Base-by-base conservation (phyloP, 2,329 filamentous ascomycete genomes). In the Thielaviopsis populi region DNA sequence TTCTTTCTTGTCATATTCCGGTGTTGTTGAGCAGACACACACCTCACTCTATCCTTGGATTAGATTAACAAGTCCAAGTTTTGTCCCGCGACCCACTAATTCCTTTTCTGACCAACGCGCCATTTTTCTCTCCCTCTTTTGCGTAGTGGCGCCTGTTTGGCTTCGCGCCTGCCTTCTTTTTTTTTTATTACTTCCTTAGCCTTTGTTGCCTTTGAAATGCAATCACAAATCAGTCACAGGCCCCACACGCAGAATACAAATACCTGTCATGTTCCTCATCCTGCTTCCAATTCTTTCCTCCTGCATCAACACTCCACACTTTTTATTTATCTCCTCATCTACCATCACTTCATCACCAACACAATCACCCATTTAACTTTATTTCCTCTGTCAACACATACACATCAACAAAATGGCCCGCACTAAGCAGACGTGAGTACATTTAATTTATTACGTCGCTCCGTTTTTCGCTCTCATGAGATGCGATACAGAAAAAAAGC, bases 371-470 rank as follows among this genome's bases (percentile, higher is more conserved):
- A 71, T 67, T 68, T 69, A 68, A 68, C 68, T 70, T 68, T 66
- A 68, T 69, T 53, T 67, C 69, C 68, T 69, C 71, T 68, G 68
- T 70, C 68, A 68, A 67, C 68, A 68, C 71, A 73, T 70, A 72
- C 70, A 71, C 70, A 74, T 71, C 73, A 71, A 66, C 71, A 75
- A 72, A 78, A 84, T 84, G 82, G 82, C 82, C 71, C 82, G 82
- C 72, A 84, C 82, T 68, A 84, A 84, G 81, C 82, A 84, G 75
- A 84, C 81, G 69, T 70, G 59, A 67, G 69, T 66, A 33, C 19
- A 8, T 30, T 72, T 83, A 80, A n/a, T n/a, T 69, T 83, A 83
- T 80, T 81, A 83, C 24, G 6, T 17, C 6, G 22, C 6, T 7
- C 17, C 17, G 3, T 2, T 17, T 13, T 24, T 41, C 3, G 5